These are phyloP conservation scores for Biscogniauxia mediterranea DNA, from an alignment of 2,329 filamentous ascomycete genomes.

Conservation along the genomic window DNA sequence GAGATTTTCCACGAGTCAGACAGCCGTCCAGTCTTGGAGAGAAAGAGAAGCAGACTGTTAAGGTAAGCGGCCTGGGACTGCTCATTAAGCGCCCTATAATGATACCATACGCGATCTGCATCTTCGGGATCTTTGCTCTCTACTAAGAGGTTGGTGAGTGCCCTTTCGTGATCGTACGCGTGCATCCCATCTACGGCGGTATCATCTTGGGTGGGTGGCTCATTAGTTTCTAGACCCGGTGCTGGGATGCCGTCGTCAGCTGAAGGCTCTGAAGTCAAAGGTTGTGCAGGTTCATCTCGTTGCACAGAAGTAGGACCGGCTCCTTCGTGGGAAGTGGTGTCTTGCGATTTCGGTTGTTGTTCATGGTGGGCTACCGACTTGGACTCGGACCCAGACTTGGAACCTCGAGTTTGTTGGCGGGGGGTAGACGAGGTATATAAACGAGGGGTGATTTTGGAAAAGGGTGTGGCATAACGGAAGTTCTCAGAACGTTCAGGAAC, in stretches of 20 bases:
- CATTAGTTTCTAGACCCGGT: background rate
- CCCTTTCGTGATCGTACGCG: conserved; percentile 8
- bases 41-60: conserved; percentile 38
- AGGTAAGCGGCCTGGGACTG: conserved; percentile 28
- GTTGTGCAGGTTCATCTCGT: background rate
- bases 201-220: background rate
- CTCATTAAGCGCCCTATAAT: conserved; percentile 39
- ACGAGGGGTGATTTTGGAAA: conserved; percentile 23
- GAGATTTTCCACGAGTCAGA: conserved; percentile 46
- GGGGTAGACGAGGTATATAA: conserved; percentile 27
- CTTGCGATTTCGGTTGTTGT: background rate
- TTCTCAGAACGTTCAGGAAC: conserved; percentile 23
- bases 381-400: background rate
- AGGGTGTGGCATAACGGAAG: conserved; percentile 27
- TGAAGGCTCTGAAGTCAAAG: background rate
- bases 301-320: background rate
- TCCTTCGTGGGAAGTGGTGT: background rate
- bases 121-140: conserved; percentile 15
- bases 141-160: conserved; percentile 22
- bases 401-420: conserved; percentile 7
- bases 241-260: background rate
- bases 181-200: background rate
- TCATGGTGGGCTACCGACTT: background rate
- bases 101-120: conserved; percentile 42
- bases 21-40: conserved; percentile 42